Base-by-base conservation (phyloP, 2,329 filamentous ascomycete genomes). In the Aspergillus sp. region DNA sequence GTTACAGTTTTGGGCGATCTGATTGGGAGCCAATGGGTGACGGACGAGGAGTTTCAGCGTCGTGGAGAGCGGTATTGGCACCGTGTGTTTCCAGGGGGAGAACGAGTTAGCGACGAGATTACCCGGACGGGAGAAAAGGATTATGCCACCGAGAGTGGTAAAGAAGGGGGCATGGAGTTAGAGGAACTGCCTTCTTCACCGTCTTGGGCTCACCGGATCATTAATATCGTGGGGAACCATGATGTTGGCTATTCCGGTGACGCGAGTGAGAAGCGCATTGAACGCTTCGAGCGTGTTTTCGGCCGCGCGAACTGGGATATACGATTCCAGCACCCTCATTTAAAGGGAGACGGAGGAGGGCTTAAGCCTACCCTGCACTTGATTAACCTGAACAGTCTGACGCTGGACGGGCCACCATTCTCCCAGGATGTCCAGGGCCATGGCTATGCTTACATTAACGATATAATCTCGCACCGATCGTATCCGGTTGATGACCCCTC, bases 221-320 rank as follows among this genome's bases (percentile, higher is more conserved):
- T 99, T 71, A 96, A 96, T 65, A 86, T 98, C 24, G 92, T 87
- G 0, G 95, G 95, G 1, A 99, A 99, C 70, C 95, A 99, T 71
- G 95, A 99, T 73, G 88, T 99, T 68, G 95, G 95, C 35, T 99
- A 99, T 72, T 91, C 93, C 0, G 95, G 95, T 3, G 95, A 99
- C 73, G 82, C 98, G 60, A 91, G 89, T 41, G 77, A 82, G n/a
- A 81, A 86, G 60, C 86, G 92, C 3, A 80, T 97, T 55, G 80
- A 85, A 27, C 85, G 95, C 1, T 99, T 98, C 70, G 92, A 96
- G 75, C 81, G 83, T 21, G 84, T 84, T 1, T 99, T 96, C 77
- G 95, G 95, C 56, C 90, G 87, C 63, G 86, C 90, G 17, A 96
- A 98, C 73, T 99, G 96, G 82, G 92, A 96, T 69, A 82, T 96